Evolutionary conservation across 139 green algal genomes (phyloP), one percentile per base, ranked within the genome.

Genomic region (Pseudopediastrum boryanum): DNA sequence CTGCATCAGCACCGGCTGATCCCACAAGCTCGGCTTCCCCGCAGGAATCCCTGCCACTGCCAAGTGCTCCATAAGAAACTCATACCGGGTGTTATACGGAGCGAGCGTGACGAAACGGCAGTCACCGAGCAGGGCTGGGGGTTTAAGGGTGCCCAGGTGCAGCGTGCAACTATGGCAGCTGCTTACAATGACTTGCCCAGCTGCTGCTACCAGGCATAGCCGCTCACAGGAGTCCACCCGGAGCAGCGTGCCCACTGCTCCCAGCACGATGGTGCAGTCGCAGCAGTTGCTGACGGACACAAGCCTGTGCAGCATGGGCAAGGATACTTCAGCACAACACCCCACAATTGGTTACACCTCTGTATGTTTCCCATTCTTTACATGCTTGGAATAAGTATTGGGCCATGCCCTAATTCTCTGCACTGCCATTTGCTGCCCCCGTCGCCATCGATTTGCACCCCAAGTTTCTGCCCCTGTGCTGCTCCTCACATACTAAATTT

Each of bases 91-190:
- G 85, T 95, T 94, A 85, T 93, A 92, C 2, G 94, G 94, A 9
- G 90, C 94, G 62, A 98, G 81, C 77, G 92, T 85, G 38, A 95
- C 48, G 80, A 94, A 94, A 82, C 89, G 87, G 83, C 91, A 95
- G 88, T 95, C 92, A 0, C 92, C 92, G 42, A 94, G 73, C 35
- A 97, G 72, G 36, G 88, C 43, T 3, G 89, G 89, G 6, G 85
- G 84, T 29, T 86, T 82, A 62, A 92, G 94, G 33, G 85, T 87
- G 48, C 88, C 93, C 48, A 97, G 82, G 85, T 94, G 90, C 38
- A 97, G 75, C 41, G 87, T 84, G 88, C 93, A 96, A 83, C 95
- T 91, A 81, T 97, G 92, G 85, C 93, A 96, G 67, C 84, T 87
- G 71, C 83, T 82, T 41, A 95, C 85, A 27, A 87, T 77, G 67